Base-by-base conservation (phyloP, 2,329 filamentous ascomycete genomes). In the Geoglossum cookeanum region DNA sequence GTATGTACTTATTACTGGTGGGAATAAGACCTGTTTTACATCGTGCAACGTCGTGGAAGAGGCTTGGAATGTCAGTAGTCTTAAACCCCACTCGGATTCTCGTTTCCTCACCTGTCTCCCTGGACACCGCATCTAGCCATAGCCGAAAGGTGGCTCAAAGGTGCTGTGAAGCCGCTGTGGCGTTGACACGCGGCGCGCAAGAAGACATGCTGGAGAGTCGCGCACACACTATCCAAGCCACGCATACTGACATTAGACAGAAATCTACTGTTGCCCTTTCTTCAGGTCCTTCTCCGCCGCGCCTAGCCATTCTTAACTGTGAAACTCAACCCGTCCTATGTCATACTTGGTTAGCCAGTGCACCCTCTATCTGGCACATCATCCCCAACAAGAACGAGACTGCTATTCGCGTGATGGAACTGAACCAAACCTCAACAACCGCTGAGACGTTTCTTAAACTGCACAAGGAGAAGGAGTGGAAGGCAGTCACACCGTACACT, bases 21-120 rank as follows among this genome's bases (percentile, higher is more conserved):
- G 84, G 63, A 89, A 90, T 75, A 84, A 81, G 72, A 88, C 85
- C 35, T 91, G 86, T 72, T 83, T 77, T 66, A 85, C 84, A 63
- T 75, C 78, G 65, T 91, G 86, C 70, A 74, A 66, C 47, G 74
- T 72, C 59, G 70, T 83, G 56, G 84, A 87, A 65, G 71, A 72
- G 58, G 84, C 83, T 29, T 76, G 72, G 71, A 75, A 75, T 63
- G 72, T 75, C 66, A 60, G 70, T 60, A 37, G 60, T 63, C 17
- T 56, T 52, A 9, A 52, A 52, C 62, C 22, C 22, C 22, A 22
- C 22, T 22, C 22, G 22, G 3, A 11, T 54, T 37, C n/a, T 13
- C 35, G 48, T 42, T 13, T 33, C 33, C 51, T 37, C 30, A 3
- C n/a, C 32, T 33, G 4, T 7, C 29, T 37, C 35, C 13, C n/a